Evolutionary conservation across 2,329 filamentous ascomycete species (phyloP).

Genomic region (Botrytis porri): DNA sequence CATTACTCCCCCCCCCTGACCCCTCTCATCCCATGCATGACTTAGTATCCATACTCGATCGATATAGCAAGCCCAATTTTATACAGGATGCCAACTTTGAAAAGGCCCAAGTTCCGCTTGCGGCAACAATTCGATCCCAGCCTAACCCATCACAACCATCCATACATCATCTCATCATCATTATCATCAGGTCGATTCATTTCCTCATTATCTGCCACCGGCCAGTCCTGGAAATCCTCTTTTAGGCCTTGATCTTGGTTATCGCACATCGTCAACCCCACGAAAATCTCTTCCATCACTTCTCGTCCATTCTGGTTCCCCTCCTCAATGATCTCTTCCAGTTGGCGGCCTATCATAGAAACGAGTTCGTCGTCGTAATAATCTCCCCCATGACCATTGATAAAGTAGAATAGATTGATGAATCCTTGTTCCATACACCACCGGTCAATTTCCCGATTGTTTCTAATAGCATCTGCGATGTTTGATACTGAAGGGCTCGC

Average conservation of each 20-base stretch:
- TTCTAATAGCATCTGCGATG: conserved; percentile 34
- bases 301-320: neutral
- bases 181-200: neutral
- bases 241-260: neutral
- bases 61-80: neutral
- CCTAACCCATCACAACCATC: neutral
- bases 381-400: neutral
- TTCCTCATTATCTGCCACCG: neutral
- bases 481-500: conserved; percentile 42
- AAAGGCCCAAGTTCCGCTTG: neutral
- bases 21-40: neutral
- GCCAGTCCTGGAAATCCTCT: neutral
- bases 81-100: neutral
- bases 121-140: neutral
- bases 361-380: neutral
- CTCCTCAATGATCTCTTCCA: neutral
- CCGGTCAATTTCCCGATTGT: neutral
- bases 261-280: neutral
- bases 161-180: neutral
- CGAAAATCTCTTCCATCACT: neutral
- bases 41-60: neutral
- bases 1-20: too few species aligned
- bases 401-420: neutral
- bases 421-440: neutral
- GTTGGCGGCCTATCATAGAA: neutral